A percentile compares a stretch with the other conserved stretches of the same genome.
Conservation (phyloP, 148 eudicot species). For the Arbutus unedo region DNA sequence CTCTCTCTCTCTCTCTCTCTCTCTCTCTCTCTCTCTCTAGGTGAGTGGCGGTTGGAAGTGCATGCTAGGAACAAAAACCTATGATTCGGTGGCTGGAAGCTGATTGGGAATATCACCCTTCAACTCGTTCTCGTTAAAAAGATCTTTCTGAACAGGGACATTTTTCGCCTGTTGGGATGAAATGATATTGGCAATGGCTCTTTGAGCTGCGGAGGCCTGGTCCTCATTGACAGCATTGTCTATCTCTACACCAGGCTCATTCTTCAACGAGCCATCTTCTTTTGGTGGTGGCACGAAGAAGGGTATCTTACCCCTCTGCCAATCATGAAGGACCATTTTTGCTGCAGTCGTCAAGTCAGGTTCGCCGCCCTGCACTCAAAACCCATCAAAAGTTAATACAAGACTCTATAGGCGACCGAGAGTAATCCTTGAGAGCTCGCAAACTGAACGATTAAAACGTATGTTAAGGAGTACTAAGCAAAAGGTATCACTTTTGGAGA, state of each 20-base stretch:
- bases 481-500: neutral
- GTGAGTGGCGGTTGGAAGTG: neutral
- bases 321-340: slow-evolving; percentile 86
- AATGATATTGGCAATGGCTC: slow-evolving; percentile 67
- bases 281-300: slow-evolving; percentile 82
- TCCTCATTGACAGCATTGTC: slow-evolving; percentile 38
- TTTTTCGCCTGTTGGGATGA: slow-evolving; percentile 62
- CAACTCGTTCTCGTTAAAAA: slow-evolving; percentile 61
- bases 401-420: neutral
- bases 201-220: slow-evolving; percentile 51
- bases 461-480: neutral
- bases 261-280: slow-evolving; percentile 29
- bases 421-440: neutral
- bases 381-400: neutral
- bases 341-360: slow-evolving; percentile 83
- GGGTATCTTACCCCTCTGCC: slow-evolving; percentile 96
- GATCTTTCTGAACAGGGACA: slow-evolving; percentile 71
- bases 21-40: neutral
- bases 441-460: neutral
- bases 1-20: neutral
- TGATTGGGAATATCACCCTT: slow-evolving; percentile 40
- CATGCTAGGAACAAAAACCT: neutral
- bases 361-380: slow-evolving; percentile 68
- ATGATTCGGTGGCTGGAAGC: slow-evolving; percentile 11
- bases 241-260: slow-evolving; percentile 19